Percentiles rank a stretch among this genome's conserved stretches.
These are phyloP conservation scores for Saccharomyces jurei DNA, from an alignment of 805 yeast species.

Conservation along the genomic window DNA sequence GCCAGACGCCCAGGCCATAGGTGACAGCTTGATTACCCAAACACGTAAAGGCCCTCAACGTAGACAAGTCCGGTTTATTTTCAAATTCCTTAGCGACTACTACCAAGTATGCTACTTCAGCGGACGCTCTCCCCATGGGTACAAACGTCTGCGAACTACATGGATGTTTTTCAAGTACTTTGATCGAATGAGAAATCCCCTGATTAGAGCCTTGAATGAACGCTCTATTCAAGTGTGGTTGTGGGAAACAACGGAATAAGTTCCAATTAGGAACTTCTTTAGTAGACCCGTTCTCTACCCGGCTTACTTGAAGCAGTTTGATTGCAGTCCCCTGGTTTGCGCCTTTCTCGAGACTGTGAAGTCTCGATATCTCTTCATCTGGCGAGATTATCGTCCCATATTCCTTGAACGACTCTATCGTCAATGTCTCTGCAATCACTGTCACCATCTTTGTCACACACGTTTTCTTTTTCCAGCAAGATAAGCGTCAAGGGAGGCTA, in stretches of 20 bases:
- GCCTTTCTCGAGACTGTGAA: constrained; percentile 30
- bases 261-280: constrained; percentile 60
- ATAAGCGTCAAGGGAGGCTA: not conserved
- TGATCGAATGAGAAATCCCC: constrained; percentile 37
- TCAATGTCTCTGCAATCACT: constrained; percentile 35
- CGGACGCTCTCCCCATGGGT: constrained; percentile 72
- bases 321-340: constrained; percentile 95
- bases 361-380: constrained; percentile 48
- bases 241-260: constrained; percentile 74
- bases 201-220: not conserved
- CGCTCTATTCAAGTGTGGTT: constrained; percentile 44
- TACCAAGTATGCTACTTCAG: constrained; percentile 56
- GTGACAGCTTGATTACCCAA: constrained; percentile 84
- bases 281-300: constrained; percentile 47
- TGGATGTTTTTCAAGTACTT: constrained; percentile 86
- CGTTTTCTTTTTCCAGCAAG: not conserved
- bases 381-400: constrained; percentile 79
- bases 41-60: constrained; percentile 62
- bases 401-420: constrained; percentile 56
- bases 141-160: constrained; percentile 79
- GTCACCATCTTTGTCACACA: not conserved
- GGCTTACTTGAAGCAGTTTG: constrained; percentile 66
- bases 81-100: constrained; percentile 55
- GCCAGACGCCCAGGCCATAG: constrained; percentile 77
- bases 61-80: constrained; percentile 53